Base-by-base conservation (phyloP, 192 early-diverging fungal genomes). In the Hyaloraphidium curvatum region DNA sequence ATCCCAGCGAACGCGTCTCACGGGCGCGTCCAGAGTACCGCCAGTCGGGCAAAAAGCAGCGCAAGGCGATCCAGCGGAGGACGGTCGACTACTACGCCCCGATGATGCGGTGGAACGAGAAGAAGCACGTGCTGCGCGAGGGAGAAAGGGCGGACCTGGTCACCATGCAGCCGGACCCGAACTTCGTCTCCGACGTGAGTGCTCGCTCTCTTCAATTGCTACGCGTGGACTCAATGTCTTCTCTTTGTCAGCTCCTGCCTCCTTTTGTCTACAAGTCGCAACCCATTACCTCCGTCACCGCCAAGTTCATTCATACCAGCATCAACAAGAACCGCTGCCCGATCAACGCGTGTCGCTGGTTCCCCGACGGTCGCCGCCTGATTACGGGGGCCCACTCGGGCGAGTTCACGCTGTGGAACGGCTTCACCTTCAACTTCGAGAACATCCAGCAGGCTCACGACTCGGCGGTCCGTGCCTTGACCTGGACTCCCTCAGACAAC, bases 361-460 rank as follows among this genome's bases (percentile, higher is more conserved):
- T 87, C 14, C 94, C 94, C 0, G 94, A 98, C 62, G 91, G 91
- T 17, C 68, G 94, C 17, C 76, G 91, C 28, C 64, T 98, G 7
- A 84, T 94, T 14, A 94, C 94, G 1, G 94, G 90, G 7, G 82
- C 89, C 0, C 87, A 87, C 0, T 81, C 74, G 57, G 94, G 94
- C 11, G 91, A 95, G 64, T 89, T 98, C 53, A 98, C 91, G 1
- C 65, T 94, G 25, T 98, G 94, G 94, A 94, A 89, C 60, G 91
- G 91, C 1, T 68, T 94, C 22, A 90, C 87, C 0, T 96, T 98
- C 59, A 98, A 98, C 61, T 98, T 95, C 65, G 94, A 96, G 57
- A 96, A 88, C 11, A 92, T 91, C 64, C 70, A 91, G 55, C 87
- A 92, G 67, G 79, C 43, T 9, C 43, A 48, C 23, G 43, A 48